Conservation (phyloP, 352 stramenopile species). For the Pythium graminicola region DNA sequence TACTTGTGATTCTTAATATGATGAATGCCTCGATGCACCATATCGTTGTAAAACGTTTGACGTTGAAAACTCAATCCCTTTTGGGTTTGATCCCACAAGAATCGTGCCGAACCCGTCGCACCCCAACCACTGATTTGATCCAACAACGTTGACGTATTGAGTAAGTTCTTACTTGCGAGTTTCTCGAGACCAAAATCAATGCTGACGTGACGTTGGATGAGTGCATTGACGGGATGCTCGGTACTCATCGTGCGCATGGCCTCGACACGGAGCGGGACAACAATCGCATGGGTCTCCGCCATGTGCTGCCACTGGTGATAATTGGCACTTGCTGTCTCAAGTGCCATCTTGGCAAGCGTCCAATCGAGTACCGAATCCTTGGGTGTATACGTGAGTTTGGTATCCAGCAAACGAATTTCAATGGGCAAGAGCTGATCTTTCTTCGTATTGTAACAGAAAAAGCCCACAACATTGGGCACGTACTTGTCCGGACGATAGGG, state of each 20-base stretch:
- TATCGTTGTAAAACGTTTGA: constrained; percentile 7
- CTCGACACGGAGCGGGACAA: constrained; percentile 35
- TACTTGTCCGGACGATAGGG: constrained; percentile 9
- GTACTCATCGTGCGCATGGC: constrained; percentile 28
- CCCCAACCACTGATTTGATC: constrained; percentile 44
- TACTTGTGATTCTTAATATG: constrained; percentile 33
- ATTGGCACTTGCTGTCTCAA: constrained; percentile 6
- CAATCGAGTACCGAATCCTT: constrained; percentile 12
- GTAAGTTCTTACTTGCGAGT: too few relatives aligned
- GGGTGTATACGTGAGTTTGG: constrained; percentile 13
- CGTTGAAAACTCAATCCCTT: constrained; percentile 18
- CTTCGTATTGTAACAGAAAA: too few relatives aligned
- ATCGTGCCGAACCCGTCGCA: constrained; percentile 24
- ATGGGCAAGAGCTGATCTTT: constrained; percentile 17
- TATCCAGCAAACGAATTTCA: constrained; percentile 17
- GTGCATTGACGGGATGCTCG: constrained; percentile 10
- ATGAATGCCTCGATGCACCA: constrained; percentile 19
- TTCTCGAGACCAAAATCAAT: constrained; percentile 38
- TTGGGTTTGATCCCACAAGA: constrained; percentile 23
- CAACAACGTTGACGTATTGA: constrained; percentile 28
- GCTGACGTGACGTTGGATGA: constrained; percentile 32
- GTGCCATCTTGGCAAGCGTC: constrained; percentile 22
- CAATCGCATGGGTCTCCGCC: constrained; percentile 20
- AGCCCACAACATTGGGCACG: constrained; percentile 10
- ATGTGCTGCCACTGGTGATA: constrained; percentile 20